A percentile compares a stretch with the other conserved stretches of the same genome.
Evolutionary conservation across 2,329 filamentous ascomycete species (phyloP).

Genomic region (Calycina herbarum): DNA sequence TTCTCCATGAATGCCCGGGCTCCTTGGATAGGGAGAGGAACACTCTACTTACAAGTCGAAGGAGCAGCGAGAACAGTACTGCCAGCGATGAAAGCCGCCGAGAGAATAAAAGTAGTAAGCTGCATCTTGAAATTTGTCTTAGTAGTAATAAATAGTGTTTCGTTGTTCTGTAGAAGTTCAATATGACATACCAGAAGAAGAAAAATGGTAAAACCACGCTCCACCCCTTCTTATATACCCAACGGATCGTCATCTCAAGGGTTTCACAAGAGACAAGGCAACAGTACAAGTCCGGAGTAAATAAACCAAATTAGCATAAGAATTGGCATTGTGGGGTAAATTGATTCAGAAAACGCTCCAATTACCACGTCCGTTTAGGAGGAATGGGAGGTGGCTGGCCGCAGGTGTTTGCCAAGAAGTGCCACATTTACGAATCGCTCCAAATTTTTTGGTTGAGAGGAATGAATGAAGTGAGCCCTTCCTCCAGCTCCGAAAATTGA

Average conservation of each 20-base stretch:
- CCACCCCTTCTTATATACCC: not conserved
- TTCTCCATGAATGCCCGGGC: not conserved
- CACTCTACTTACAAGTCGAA: not conserved
- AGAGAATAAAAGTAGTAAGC: slow-evolving; percentile 7
- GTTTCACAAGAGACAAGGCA: not conserved
- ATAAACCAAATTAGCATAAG: not conserved
- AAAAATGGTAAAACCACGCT: not conserved
- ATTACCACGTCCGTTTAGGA: not conserved
- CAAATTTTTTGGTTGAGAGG: not conserved
- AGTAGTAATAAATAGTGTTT: not conserved
- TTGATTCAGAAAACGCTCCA: not conserved
- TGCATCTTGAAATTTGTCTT: slow-evolving; percentile 11
- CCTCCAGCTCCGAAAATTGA: not conserved
- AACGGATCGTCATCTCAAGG: not conserved
- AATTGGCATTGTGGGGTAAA: slow-evolving; percentile 1
- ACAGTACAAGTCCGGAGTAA: not conserved
- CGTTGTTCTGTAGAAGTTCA: not conserved
- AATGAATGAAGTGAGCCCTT: not conserved
- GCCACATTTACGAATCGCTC: too few species aligned
- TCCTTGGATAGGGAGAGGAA: not conserved
- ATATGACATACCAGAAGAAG: not conserved
- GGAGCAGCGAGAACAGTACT: slow-evolving; percentile 8
- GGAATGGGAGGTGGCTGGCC: not conserved
- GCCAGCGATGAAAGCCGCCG: not conserved
- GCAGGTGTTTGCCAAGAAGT: not conserved